A percentile compares a stretch with the other conserved stretches of the same genome.
phyloP scores from a whole-genome alignment of 2,329 filamentous ascomycete genomes.

The Ceratocystis lukuohia region DNA sequence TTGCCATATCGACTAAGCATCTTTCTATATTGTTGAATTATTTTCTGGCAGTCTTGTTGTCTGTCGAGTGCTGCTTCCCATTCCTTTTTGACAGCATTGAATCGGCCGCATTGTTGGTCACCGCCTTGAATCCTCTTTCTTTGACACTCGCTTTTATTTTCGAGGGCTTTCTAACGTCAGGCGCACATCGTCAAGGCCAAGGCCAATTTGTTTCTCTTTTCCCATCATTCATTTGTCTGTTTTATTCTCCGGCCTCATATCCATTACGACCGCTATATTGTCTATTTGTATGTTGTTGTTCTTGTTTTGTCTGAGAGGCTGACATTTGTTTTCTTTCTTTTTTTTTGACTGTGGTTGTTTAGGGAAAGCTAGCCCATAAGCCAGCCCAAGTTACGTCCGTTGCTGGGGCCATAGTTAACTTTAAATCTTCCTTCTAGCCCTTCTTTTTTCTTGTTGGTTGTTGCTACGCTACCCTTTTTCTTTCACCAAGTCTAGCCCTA shows the following conservation, averaged over 20 bases:
- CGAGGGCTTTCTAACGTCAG: neutral
- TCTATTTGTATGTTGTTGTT: neutral
- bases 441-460: neutral
- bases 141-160: neutral
- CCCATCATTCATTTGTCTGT: neutral
- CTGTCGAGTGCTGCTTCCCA: neutral
- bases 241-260: neutral
- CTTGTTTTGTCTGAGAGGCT: neutral
- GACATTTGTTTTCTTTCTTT: neutral
- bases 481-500: neutral
- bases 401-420: conserved; percentile 4
- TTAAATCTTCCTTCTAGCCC: conserved; percentile 1
- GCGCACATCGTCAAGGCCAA: neutral
- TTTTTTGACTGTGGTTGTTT: neutral
- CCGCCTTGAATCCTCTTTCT: neutral
- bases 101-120: neutral
- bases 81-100: neutral
- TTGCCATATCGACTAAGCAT: neutral
- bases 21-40: conserved; percentile 7
- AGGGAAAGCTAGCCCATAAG: neutral
- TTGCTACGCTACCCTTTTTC: neutral
- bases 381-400: neutral
- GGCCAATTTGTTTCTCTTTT: neutral
- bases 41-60: neutral
- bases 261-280: neutral